Conservation (phyloP, 148 eudicot species). For the Spergularia bocconei region DNA sequence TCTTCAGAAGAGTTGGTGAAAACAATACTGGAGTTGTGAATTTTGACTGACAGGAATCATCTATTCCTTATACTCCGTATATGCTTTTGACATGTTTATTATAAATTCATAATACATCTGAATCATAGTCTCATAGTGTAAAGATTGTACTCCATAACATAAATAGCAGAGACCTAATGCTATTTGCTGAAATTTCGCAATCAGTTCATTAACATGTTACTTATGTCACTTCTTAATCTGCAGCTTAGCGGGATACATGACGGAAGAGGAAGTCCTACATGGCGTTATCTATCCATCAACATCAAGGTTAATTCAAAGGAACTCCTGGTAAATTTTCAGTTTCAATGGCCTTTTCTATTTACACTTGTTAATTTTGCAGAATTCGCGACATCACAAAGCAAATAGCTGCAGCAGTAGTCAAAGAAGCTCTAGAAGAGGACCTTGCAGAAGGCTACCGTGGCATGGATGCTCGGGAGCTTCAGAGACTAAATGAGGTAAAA, state of each 20-base stretch:
- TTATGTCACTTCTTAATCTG: slow-evolving; percentile 11
- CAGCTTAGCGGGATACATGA: slow-evolving; percentile 92
- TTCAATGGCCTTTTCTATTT: neutral
- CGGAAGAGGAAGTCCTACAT: slow-evolving; percentile 77
- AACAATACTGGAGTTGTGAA: neutral
- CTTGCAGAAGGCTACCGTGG: slow-evolving; percentile 96
- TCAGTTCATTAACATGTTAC: neutral
- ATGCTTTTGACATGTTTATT: neutral
- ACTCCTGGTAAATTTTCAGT: neutral
- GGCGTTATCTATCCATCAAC: slow-evolving; percentile 85
- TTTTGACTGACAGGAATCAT: neutral
- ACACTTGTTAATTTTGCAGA: slow-evolving; percentile 36
- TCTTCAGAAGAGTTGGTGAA: neutral
- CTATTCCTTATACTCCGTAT: neutral
- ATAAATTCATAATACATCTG: neutral
- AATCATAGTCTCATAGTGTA: neutral
- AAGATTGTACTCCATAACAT: neutral
- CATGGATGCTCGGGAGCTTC: slow-evolving; percentile 81
- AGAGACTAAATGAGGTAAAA: slow-evolving; percentile 63
- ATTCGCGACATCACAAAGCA: slow-evolving; percentile 95
- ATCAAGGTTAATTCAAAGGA: slow-evolving; percentile 58
- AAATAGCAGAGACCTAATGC: neutral
- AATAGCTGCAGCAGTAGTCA: slow-evolving; percentile 88
- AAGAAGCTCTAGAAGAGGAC: slow-evolving; percentile 91
- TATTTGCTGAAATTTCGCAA: neutral